Base-by-base conservation (phyloP, 2,329 filamentous ascomycete genomes). In the Dichotomopilus funicola region DNA sequence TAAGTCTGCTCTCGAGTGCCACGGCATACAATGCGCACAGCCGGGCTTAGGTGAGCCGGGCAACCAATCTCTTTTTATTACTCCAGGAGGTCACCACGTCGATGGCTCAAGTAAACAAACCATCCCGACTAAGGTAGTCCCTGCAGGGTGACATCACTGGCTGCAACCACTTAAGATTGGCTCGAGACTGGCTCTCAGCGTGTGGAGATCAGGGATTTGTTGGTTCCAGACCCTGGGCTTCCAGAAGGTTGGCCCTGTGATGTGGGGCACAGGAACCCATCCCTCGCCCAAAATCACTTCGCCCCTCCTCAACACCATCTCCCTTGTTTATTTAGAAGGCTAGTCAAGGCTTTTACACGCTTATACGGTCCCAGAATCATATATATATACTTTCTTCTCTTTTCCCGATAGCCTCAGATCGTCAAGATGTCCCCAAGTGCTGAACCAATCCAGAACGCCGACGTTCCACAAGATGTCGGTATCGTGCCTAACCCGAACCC, bases 401-500 rank as follows among this genome's bases (percentile, higher is more conserved):
- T 9, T 27, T 11, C 33, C 10, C 7, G 2, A 48, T 6, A 12
- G 27, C n/a, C 13, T 4, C 8, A n/a, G 37, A 49, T 9, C 51
- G 5, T 27, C 19, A 55, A 35, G 12, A 60, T 60, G 58, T 51
- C 58, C 13, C 45, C 53, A 9, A 53, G 51, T 53, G 51, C 50
- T 10, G 51, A 53, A 13, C 4, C 50, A 27, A 57, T 36, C 10
- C 37, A 43, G n/a, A 48, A 51, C 33, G 35, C 45, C 38, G 46
- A 55, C 33, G 41, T 6, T 10, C 13, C 5, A 12, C 19, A 2
- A 55, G 62, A 64, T 34, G 58, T 63, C 8, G 59, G 49, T 7
- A 11, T 68, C 36, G 70, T 74, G 5, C 52, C 63, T 3, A 69
- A 67, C 10, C 69, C 72, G 38, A 66, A 74, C 6, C 69, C 73